A percentile compares a stretch with the other conserved stretches of the same genome.
Evolutionary conservation across 768 basidiomycete species (phyloP).

Genomic region (Clavaria fumosa): DNA sequence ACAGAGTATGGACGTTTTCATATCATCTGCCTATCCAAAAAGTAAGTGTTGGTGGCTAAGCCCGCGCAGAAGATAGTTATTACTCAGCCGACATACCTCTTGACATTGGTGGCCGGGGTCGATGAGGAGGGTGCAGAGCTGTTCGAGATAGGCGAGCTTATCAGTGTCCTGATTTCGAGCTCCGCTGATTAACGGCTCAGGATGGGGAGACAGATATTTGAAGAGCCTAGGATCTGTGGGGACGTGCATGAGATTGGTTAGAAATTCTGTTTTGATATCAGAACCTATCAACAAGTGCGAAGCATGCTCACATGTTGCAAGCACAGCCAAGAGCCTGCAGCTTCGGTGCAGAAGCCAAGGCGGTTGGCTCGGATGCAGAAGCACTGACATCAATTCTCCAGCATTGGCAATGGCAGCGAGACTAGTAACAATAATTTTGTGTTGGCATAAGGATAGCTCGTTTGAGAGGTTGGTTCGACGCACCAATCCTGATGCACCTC

Average conservation of each 20-base stretch:
- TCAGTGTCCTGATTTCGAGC: constrained; percentile 13
- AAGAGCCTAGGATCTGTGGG: constrained; percentile 27
- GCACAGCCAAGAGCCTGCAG: constrained; percentile 33
- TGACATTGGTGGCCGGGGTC: constrained; percentile 24
- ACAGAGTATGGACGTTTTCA: constrained; percentile 23
- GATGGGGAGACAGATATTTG: constrained; percentile 30
- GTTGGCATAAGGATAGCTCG: no score
- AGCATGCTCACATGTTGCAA: constrained; percentile 33
- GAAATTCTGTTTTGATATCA: no score
- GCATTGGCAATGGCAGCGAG: no score
- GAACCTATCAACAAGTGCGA: no score
- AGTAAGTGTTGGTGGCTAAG: neutral
- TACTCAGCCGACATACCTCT: constrained; percentile 24
- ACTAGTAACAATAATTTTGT: no score
- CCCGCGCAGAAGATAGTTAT: neutral
- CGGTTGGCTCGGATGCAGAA: constrained; percentile 39
- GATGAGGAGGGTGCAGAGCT: constrained; percentile 32
- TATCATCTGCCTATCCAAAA: constrained; percentile 12
- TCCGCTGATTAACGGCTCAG: no score
- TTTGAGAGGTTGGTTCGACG: no score
- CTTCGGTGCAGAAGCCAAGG: constrained; percentile 32
- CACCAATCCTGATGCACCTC: constrained; percentile 28
- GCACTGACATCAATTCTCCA: no score
- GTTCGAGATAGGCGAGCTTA: constrained; percentile 30
- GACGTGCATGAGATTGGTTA: constrained; percentile 5